These are phyloP conservation scores for Sporobolomyces phaffii DNA, from an alignment of 768 basidiomycete genomes.

Conservation along the genomic window DNA sequence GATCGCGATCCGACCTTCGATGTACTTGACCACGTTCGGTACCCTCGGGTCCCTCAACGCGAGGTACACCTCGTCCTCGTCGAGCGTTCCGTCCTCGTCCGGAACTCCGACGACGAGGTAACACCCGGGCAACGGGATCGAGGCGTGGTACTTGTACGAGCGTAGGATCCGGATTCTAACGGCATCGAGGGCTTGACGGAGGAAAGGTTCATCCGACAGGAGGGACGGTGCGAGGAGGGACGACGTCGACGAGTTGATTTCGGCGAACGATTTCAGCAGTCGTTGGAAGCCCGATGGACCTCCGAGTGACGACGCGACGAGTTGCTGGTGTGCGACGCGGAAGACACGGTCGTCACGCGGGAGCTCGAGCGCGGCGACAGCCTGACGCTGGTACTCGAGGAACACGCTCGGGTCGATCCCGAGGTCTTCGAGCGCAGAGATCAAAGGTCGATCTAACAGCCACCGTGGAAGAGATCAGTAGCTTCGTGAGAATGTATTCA, in stretches of 20 bases:
- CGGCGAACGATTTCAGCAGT: constrained; percentile 51
- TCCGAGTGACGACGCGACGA: constrained; percentile 50
- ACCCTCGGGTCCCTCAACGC: constrained; percentile 49
- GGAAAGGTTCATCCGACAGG: constrained; percentile 49
- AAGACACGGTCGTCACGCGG: constrained; percentile 55
- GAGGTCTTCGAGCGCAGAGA: constrained; percentile 57
- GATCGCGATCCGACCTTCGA: constrained; percentile 60
- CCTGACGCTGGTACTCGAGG: constrained; percentile 58
- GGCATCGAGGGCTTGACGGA: constrained; percentile 57
- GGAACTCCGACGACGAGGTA: constrained; percentile 72
- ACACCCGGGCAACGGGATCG: constrained; percentile 65
- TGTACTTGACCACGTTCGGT: constrained; percentile 52
- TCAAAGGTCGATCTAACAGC: constrained; percentile 18
- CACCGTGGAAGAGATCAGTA: no score
- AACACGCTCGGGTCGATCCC: constrained; percentile 61
- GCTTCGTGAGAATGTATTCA: no score
- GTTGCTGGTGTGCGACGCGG: constrained; percentile 54
- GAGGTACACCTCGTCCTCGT: constrained; percentile 53
- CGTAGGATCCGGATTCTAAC: constrained; percentile 62
- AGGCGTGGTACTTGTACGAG: constrained; percentile 67
- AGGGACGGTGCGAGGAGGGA: not conserved
- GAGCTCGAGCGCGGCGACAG: constrained; percentile 56
- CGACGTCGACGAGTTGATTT: not conserved
- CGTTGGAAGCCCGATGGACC: constrained; percentile 48
- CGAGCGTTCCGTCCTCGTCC: constrained; percentile 56